A percentile compares a stretch with the other conserved stretches of the same genome.
Evolutionary conservation across 768 basidiomycete genomes (phyloP).

Genomic region (Lactarius evosmus): DNA sequence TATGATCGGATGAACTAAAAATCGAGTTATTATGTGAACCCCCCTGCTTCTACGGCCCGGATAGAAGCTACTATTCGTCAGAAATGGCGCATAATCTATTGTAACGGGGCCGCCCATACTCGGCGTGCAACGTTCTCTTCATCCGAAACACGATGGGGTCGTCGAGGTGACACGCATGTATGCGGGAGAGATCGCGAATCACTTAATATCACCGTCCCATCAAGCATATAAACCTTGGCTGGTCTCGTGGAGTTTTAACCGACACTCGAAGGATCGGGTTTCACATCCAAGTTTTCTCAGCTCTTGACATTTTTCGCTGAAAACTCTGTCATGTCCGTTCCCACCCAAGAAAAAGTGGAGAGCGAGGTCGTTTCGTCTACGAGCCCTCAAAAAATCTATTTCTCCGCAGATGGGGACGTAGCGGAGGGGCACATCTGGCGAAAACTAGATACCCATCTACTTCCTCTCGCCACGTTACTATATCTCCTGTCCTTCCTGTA

Average conservation of each 20-base stretch:
- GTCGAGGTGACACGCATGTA: not conserved
- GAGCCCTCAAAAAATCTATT: not conserved
- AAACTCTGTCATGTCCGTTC: not conserved
- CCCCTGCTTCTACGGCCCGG: not conserved
- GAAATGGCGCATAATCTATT: not conserved
- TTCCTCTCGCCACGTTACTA: slow-evolving; percentile 23
- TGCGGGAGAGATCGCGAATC: not conserved
- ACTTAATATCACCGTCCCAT: not conserved
- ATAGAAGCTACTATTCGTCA: not conserved
- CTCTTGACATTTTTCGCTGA: not conserved
- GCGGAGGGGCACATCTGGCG: slow-evolving; percentile 21
- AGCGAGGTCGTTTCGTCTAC: not conserved
- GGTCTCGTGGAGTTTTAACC: not conserved
- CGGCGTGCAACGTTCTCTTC: not conserved
- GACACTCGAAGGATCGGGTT: not conserved
- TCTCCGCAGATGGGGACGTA: not conserved
- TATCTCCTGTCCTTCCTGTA: slow-evolving; percentile 28
- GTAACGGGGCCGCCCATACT: not conserved
- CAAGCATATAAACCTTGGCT: not conserved
- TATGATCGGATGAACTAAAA: not conserved
- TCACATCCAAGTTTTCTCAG: not conserved
- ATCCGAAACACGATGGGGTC: not conserved
- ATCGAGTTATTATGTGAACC: not conserved
- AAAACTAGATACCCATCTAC: slow-evolving; percentile 20
- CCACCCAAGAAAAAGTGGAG: not conserved